These are phyloP conservation scores for Podosphaera fusca DNA, from an alignment of 2,329 filamentous ascomycete genomes.

Conservation along the genomic window DNA sequence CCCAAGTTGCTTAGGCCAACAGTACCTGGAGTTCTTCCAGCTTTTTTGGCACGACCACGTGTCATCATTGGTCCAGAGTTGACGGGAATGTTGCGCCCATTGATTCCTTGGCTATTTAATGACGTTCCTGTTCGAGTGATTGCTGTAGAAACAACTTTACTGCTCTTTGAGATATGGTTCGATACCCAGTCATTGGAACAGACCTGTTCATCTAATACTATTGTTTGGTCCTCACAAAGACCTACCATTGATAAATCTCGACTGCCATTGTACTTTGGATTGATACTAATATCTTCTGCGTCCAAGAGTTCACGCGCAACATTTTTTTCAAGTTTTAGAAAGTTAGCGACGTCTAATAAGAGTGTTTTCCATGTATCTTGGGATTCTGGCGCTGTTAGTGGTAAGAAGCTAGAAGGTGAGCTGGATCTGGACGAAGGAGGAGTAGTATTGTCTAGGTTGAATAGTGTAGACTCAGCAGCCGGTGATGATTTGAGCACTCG, in stretches of 20 bases:
- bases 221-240: slow-evolving; percentile 46
- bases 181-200: slow-evolving; percentile 36
- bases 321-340: slow-evolving; percentile 37
- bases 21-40: slow-evolving; percentile 48
- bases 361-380: slow-evolving; percentile 21
- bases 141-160: slow-evolving; percentile 8
- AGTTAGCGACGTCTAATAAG: slow-evolving; percentile 29
- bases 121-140: slow-evolving; percentile 7
- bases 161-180: slow-evolving; percentile 18
- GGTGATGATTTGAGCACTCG: slow-evolving; percentile 12
- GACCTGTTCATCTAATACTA: slow-evolving; percentile 66
- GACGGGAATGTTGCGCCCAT: slow-evolving; percentile 46
- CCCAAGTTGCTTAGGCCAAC: slow-evolving; percentile 77
- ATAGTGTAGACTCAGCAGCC: slow-evolving; percentile 14
- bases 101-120: slow-evolving; percentile 24
- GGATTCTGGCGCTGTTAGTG: slow-evolving; percentile 6
- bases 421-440: slow-evolving; percentile 15
- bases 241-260: slow-evolving; percentile 41
- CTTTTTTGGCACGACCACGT: slow-evolving; percentile 45
- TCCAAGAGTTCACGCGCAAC: slow-evolving; percentile 40
- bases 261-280: slow-evolving; percentile 56
- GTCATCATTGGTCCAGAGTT: slow-evolving; percentile 39
- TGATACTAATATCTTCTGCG: slow-evolving; percentile 44
- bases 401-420: slow-evolving; percentile 7
- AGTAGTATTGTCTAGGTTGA: slow-evolving; percentile 21